These are phyloP conservation scores for Hemisphaericaspora nanyangensis DNA, from an alignment of 805 yeast species.

Conservation along the genomic window DNA sequence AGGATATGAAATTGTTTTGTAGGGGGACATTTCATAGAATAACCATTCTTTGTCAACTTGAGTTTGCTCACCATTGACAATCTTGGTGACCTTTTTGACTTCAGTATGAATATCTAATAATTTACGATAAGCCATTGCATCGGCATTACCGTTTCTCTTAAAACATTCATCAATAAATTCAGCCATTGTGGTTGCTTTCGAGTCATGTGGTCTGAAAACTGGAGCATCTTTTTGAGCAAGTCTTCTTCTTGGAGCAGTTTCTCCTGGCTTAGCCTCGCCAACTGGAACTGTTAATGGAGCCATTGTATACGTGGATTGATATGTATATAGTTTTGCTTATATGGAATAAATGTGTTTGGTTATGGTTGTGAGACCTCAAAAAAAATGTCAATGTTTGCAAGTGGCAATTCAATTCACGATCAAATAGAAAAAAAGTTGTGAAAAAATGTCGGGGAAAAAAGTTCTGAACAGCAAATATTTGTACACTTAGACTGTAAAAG, in stretches of 20 bases:
- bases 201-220: constrained; percentile 57
- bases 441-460: too few species aligned
- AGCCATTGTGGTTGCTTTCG: constrained; percentile 62
- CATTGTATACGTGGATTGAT: constrained; percentile 6
- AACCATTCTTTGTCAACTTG: constrained; percentile 84
- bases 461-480: too few species aligned
- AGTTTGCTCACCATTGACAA: constrained; percentile 69
- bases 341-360: too few species aligned
- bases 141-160: constrained; percentile 47
- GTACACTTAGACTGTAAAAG: too few species aligned
- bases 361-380: not conserved
- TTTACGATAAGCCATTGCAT: constrained; percentile 77
- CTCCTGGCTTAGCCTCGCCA: constrained; percentile 69
- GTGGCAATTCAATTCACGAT: not conserved
- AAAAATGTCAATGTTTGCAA: not conserved
- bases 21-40: constrained; percentile 74
- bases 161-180: constrained; percentile 66
- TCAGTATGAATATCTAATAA: constrained; percentile 72
- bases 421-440: not conserved
- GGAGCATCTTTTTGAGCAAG: constrained; percentile 47
- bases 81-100: constrained; percentile 66
- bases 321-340: not conserved
- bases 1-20: constrained; percentile 59
- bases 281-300: constrained; percentile 49
- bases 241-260: constrained; percentile 80